Base-by-base conservation (phyloP, 257 asterid genomes). In the Gardenia jasminoides region DNA sequence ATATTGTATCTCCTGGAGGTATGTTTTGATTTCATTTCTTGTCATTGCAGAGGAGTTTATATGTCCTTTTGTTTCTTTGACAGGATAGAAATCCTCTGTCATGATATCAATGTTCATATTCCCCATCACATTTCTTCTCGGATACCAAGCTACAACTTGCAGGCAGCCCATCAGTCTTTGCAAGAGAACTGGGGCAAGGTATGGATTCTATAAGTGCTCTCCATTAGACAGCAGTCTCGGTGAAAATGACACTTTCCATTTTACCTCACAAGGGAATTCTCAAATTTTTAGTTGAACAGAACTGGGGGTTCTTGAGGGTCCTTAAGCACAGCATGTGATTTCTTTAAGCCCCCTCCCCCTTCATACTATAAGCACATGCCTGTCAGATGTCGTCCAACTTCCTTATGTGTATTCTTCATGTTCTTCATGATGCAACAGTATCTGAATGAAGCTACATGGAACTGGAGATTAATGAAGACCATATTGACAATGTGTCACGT, bases 391-490 rank as follows among this genome's bases (percentile, higher is more conserved):
- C 15, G 8, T 24, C 28, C 12, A 33, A 43, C 39, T 26, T 10
- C 58, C 76, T 69, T 43, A 26, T 28, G 36, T 64, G 67, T 3
- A 39, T 28, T 80, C 24, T 69, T 59, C 41, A 28, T 46, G 56
- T 33, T 74, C 48, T 74, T 9, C 79, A 17, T 75, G 65, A 41
- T 83, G 70, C 58, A 76, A 84, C 80, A 95, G 99, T 93, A 96
- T 86, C 54, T 96, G 89, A 96, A 96, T 13, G 96, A 96, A 87
- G 99, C 97, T 41, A 75, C 92, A 12, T 96, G 99, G 99, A 96
- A 93, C 84, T 93, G 99, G 98, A 94, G 97, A 33, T 80, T 96
- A 85, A 96, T 93, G 99, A 96, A 91, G 96, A 91, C 97, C 1
- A 92, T 96, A 86, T 62, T 96, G 88, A 96, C 98, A 0, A 85